These are phyloP conservation scores for Crithidia fasciculata DNA, from an alignment of 208 protist genomes.

Conservation along the genomic window DNA sequence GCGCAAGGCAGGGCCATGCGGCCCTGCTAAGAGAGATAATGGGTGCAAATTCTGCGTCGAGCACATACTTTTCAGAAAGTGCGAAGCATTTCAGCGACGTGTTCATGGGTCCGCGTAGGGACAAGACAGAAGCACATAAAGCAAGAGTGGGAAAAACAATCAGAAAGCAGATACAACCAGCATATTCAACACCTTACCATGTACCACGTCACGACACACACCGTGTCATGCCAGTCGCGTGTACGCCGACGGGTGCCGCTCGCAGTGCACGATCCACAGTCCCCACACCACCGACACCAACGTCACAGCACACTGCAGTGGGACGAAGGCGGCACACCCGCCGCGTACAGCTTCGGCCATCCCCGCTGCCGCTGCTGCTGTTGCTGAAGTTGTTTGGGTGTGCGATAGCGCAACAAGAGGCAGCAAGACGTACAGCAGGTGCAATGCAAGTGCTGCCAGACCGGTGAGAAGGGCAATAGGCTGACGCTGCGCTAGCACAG, in stretches of 20 bases:
- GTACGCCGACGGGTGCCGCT: slow-evolving; percentile 34
- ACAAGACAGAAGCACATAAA: neutral
- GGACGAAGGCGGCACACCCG: slow-evolving; percentile 55
- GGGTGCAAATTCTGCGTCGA: too few relatives aligned
- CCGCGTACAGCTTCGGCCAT: neutral
- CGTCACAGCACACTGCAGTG: slow-evolving; percentile 58
- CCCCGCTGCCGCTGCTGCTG: too few relatives aligned
- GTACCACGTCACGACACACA: too few relatives aligned
- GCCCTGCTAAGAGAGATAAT: too few relatives aligned
- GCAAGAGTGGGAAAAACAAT: neutral
- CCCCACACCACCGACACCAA: slow-evolving; percentile 50
- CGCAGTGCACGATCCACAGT: slow-evolving; percentile 42
- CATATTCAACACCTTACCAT: neutral
- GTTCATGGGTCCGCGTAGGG: too few relatives aligned
- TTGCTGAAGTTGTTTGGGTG: too few relatives aligned
- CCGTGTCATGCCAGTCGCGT: neutral
- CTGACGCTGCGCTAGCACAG: slow-evolving; percentile 17
- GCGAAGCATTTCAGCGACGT: too few relatives aligned
- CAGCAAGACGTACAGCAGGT: slow-evolving; percentile 15
- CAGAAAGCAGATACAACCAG: too few relatives aligned
- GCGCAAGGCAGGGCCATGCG: too few relatives aligned
- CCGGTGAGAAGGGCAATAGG: slow-evolving; percentile 24
- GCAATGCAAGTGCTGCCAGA: slow-evolving; percentile 15
- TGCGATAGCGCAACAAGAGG: slow-evolving; percentile 9
- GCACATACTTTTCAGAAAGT: too few relatives aligned